Conservation (phyloP, 2,329 filamentous ascomycete genomes). For the Arthrobotrys conoides region DNA sequence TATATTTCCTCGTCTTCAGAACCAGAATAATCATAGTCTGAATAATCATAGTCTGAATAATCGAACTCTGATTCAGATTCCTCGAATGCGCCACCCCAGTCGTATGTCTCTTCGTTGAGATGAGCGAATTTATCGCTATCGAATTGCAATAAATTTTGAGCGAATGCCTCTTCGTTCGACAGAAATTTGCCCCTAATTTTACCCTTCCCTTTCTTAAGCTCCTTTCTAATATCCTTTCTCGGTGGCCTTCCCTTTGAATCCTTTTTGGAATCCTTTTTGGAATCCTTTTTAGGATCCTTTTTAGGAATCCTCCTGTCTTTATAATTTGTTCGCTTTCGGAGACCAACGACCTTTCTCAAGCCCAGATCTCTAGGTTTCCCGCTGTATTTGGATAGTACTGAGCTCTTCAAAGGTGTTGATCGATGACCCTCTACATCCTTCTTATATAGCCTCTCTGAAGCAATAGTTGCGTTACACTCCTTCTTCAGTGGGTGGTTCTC, state of each 20-base stretch:
- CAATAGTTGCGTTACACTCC: too few relatives aligned
- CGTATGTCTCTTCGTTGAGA: neutral
- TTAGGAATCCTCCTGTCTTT: neutral
- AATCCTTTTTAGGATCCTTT: neutral
- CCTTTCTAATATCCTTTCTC: neutral
- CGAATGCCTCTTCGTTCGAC: neutral
- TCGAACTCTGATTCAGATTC: neutral
- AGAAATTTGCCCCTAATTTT: neutral
- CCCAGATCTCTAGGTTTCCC: neutral
- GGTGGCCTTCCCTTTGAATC: neutral
- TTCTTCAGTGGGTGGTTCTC: too few relatives aligned
- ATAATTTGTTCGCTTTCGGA: neutral
- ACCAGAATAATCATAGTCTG: neutral
- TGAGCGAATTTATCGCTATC: neutral
- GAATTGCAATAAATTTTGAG: neutral
- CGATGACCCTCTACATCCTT: too few relatives aligned
- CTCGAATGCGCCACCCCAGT: neutral
- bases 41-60: neutral
- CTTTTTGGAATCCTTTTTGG: neutral
- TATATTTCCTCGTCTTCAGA: constrained; percentile 23
- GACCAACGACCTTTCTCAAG: too few relatives aligned
- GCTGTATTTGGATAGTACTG: neutral
- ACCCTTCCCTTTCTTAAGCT: neutral
- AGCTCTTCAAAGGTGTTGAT: too few relatives aligned
- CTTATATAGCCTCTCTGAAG: too few relatives aligned